Base-by-base conservation (phyloP, 129 eudicot species). In the Gnaphalium uliginosum region DNA sequence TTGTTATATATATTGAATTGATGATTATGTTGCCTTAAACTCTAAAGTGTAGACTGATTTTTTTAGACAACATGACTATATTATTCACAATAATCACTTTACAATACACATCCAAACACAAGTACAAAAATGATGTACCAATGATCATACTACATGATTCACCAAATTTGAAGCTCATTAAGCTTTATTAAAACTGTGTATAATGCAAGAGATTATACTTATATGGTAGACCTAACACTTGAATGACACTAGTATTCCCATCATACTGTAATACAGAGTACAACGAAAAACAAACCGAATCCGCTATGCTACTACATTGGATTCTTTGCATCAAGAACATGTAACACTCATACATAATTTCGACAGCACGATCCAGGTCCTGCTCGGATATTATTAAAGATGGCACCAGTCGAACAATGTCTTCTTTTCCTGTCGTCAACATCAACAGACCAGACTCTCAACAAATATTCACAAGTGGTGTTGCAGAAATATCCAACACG, bases 381-480 rank as follows among this genome's bases (percentile, higher is more conserved):
- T 83, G 51, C 77, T 83, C 83, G 0, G 96, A 83, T 4, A 93
- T 85, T 5, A 84, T 76, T 87, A 93, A 82, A 15, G 98, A 96
- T 7, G 96, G 96, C 21, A 93, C 91, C 37, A 90, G 77, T 75
- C 98, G 80, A 15, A 90, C 93, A 2, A 93, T 86, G 23, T 93
- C 87, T 39, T 93, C 98, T 67, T 93, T 93, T 7, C 96, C 98
- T 0, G 98, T 96, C 0, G 98, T 93, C 77, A 90, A 75, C 39
- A 90, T 78, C 37, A 56, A 86, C 71, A 91, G 87, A 21, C 97
- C 97, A 1, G 97, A 81, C 18, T 82, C 46, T 17, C 76, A 89
- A 79, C 97, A 91, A 7, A 92, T 90, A 21, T 86, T 87, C 21
- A 90, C 98, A 19, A 93, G 76, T 2, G 87, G 85, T 0, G 87